Evolutionary conservation across 2,329 filamentous ascomycete species (phyloP).

Genomic region (Epichloe hybrida): DNA sequence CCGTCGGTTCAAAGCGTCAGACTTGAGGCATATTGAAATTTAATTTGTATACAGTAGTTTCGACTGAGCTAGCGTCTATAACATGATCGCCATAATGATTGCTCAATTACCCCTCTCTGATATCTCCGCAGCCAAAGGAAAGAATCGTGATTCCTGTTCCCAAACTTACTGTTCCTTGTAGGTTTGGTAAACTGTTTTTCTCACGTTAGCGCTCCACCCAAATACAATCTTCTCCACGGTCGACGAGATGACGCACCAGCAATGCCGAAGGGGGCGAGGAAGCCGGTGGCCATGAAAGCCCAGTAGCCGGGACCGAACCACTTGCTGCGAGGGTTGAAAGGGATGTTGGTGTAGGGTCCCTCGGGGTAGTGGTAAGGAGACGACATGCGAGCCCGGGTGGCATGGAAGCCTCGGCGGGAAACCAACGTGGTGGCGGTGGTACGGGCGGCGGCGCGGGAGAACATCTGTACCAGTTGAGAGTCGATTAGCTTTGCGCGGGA

Average conservation of each 20-base stretch:
- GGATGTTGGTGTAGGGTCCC: slow-evolving; percentile 85
- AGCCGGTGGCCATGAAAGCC: slow-evolving; percentile 47
- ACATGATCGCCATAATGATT: slow-evolving; percentile 15
- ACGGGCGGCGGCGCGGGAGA: slow-evolving; percentile 56
- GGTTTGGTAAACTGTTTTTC: slow-evolving; percentile 32
- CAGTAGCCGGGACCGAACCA: slow-evolving; percentile 78
- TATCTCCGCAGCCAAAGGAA: slow-evolving; percentile 8
- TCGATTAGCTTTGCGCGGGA: slow-evolving; percentile 26
- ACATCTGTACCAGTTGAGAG: slow-evolving; percentile 47
- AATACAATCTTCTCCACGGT: not conserved
- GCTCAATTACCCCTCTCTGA: slow-evolving; percentile 12
- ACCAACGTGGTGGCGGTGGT: slow-evolving; percentile 54
- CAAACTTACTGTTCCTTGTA: slow-evolving; percentile 25
- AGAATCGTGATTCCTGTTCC: slow-evolving; percentile 5
- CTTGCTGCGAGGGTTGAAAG: slow-evolving; percentile 89
- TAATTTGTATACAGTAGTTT: slow-evolving; percentile 12
- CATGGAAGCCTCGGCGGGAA: slow-evolving; percentile 87
- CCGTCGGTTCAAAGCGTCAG: not conserved
- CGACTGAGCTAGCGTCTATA: slow-evolving; percentile 20
- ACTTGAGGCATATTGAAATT: slow-evolving; percentile 5
- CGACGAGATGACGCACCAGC: slow-evolving; percentile 34
- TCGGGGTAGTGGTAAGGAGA: slow-evolving; percentile 98
- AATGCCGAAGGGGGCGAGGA: slow-evolving; percentile 50
- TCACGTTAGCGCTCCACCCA: slow-evolving; percentile 2
- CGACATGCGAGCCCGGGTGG: slow-evolving; percentile 70